Base-by-base conservation (phyloP, 2,329 filamentous ascomycete genomes). In the Biscogniauxia sp. region DNA sequence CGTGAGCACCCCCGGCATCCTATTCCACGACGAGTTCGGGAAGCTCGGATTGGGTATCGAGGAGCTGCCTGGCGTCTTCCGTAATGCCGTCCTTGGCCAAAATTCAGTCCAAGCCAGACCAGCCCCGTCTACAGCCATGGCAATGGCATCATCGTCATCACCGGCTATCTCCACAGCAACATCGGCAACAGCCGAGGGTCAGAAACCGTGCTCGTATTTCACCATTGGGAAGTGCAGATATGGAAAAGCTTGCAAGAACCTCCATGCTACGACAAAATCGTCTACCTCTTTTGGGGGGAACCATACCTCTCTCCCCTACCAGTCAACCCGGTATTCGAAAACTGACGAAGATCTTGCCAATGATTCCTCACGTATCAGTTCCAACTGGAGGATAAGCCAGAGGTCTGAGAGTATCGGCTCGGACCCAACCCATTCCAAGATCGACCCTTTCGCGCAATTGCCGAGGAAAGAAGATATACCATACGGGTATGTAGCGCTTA, bases 61-160 rank as follows among this genome's bases (percentile, higher is more conserved):
- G 41, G 80, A 85, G 59, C 73, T 87, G 9, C 79, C 78, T 0
- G 76, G 77, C 0, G 76, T 87, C 17, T 88, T 88, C 65, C 78
- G 81, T 60, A 75, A 72, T n/a, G 69, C 69, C 1, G 71, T 75
- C 17, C 65, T 80, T n/a, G 64, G 68, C 13, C 53, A n/a, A 8
- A 17, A 41, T 7, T 32, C 54, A 25, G n/a, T 19, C 6, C 28
- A 62, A 20, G 45, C 61, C 13, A 64, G 54, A 28, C 3, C 55
- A 2, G 55, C 55, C 37, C 45, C 49, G 25, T 28, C 58, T 13
- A 55, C 53, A 51, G 17, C 25, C 1, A 54, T 54, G 25, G 25
- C 53, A 32, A 20, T 15, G 11, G 23, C 20, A 52, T 32, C 53
- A 13, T 50, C 20, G 45, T 32, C 53, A 13, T 50, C 20, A 5